A percentile compares a stretch with the other conserved stretches of the same genome.
Conservation (phyloP, 257 asterid species). For the Petunia secreta region DNA sequence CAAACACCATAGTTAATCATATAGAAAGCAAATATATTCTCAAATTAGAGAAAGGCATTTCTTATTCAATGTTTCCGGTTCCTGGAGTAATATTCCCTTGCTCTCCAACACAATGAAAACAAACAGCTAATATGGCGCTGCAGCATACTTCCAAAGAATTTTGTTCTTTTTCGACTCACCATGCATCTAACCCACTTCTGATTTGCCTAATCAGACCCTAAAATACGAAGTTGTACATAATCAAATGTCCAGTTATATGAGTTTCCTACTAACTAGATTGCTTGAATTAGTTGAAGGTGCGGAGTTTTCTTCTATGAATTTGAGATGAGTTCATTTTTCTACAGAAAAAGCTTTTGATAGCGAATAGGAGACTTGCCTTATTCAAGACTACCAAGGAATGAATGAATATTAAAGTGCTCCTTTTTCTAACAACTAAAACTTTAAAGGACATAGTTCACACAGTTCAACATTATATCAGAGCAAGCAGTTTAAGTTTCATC, state of each 20-base stretch:
- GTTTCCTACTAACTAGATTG: background rate
- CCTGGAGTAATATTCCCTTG: background rate
- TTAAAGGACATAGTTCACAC: background rate
- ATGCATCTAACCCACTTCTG: background rate
- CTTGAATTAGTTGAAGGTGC: background rate
- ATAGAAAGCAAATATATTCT: background rate
- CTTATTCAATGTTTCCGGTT: background rate
- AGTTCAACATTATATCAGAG: background rate
- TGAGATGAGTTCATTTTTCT: background rate
- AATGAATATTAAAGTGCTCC: background rate
- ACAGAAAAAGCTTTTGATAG: background rate
- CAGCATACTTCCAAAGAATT: background rate
- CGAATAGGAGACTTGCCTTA: background rate
- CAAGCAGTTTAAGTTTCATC: background rate
- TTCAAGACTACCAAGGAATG: background rate
- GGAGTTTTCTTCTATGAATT: background rate
- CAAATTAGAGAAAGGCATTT: background rate
- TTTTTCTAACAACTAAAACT: background rate
- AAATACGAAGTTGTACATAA: background rate
- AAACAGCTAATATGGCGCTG: background rate
- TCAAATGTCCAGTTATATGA: background rate
- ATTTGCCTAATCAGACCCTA: background rate
- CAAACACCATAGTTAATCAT: background rate
- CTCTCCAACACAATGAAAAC: conserved; percentile 14
- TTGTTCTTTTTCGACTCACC: background rate